Evolutionary conservation across 2,329 filamentous ascomycete genomes (phyloP), one percentile per base, ranked within the genome.

Genomic region (Epichloe scottii): DNA sequence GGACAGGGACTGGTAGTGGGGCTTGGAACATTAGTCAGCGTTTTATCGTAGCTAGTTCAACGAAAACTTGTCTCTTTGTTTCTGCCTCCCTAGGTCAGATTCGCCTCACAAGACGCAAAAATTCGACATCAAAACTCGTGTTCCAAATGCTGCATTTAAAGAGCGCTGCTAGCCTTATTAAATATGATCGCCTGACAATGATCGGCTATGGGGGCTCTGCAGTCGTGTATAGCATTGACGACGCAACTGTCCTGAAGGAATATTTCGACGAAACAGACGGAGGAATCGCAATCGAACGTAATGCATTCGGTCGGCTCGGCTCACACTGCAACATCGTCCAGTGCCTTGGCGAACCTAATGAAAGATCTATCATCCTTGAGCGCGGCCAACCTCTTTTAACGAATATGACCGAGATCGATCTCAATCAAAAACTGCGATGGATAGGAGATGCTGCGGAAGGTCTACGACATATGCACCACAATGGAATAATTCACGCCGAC

Each of bases 211-310:
- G 51, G 7, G 47, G 47, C 1, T 52, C 51, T 30, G 51, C 51
- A 46, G 26, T 39, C 8, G 51, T 50, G 41, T 52, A 52, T 35
- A 47, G 51, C 41, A 50, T 53, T 33, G 42, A 53, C 37, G 48
- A 50, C 35, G 17, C 51, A 42, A 53, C 47, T 35, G 42, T 43
- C 46, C 42, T 50, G 21, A 53, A 53, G 30, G 42, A 47, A 23
- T 53, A 53, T 47, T 47, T 44, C 19, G 48, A 53, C 17, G 47
- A 50, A 50, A 43, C 17, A 1, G 51, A 50, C 48, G 47, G 38
- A 6, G 46, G 34, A 12, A 50, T 53, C 40, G 11, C 42, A 14
- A 37, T 50, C 14, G 47, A 53, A 34, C 48, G 51, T n/a, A 8
- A 19, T n/a, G 51, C 51, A 50, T 53, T 50, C n/a, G 3, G 11